Evolutionary conservation across 192 early-diverging fungal genomes (phyloP).

Genomic region (Backusella morwellensis): DNA sequence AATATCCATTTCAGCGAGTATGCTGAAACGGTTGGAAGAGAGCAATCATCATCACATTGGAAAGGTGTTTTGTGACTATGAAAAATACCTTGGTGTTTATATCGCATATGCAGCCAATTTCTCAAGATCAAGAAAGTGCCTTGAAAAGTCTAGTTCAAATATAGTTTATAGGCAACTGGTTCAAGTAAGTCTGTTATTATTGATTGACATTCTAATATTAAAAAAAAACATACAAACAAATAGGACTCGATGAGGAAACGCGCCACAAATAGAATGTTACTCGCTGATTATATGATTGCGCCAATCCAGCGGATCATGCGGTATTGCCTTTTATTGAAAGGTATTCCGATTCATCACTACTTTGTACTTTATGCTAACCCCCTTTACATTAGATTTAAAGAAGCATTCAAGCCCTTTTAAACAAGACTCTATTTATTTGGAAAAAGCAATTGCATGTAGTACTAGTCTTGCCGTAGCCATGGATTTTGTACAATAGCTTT

Average conservation of each 20-base stretch:
- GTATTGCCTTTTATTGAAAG: constrained; percentile 66
- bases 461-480: constrained; percentile 27
- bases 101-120: constrained; percentile 33
- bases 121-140: constrained; percentile 17
- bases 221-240: background rate
- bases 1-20: constrained; percentile 20
- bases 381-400: constrained; percentile 22
- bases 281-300: constrained; percentile 73
- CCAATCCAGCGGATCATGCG: constrained; percentile 76
- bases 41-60: constrained; percentile 2
- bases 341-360: background rate
- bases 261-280: constrained; percentile 47
- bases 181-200: constrained; percentile 13
- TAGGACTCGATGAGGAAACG: constrained; percentile 34
- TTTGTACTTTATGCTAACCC: background rate
- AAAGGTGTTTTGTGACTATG: constrained; percentile 27
- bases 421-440: constrained; percentile 21
- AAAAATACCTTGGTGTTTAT: constrained; percentile 29
- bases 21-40: constrained; percentile 17
- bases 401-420: constrained; percentile 31
- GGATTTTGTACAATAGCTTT: constrained; percentile 24
- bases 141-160: constrained; percentile 26
- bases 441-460: constrained; percentile 24
- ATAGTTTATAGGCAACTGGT: constrained; percentile 29
- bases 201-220: background rate